phyloP scores from a whole-genome alignment of 1,284 basidiomycete species.

The Trametes polyzona region DNA sequence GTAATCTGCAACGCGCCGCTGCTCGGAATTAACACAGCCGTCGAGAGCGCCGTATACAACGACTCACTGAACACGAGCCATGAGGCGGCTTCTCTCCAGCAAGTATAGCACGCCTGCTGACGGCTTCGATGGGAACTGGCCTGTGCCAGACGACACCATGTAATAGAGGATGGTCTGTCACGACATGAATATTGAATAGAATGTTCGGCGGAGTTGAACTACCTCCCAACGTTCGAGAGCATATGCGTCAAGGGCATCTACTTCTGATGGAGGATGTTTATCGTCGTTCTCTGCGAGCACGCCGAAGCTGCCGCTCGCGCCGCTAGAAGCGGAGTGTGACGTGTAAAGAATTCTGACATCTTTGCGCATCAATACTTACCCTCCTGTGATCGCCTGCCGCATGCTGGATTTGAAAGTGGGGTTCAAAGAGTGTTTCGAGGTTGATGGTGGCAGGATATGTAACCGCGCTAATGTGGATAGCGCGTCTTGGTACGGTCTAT shows the following conservation, averaged over 20 bases:
- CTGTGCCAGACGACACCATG: constrained; percentile 94
- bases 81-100: constrained; percentile 85
- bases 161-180: constrained; percentile 93
- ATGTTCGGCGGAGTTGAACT: constrained; percentile 26
- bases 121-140: constrained; percentile 68
- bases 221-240: constrained; percentile 97
- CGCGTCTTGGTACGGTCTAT: constrained; percentile 75
- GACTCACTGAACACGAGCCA: constrained; percentile 67
- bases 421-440: constrained; percentile 70
- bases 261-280: constrained; percentile 53
- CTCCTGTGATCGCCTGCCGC: constrained; percentile 89
- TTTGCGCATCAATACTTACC: constrained; percentile 55
- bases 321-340: constrained; percentile 50
- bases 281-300: constrained; percentile 74
- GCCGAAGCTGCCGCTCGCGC: constrained; percentile 91
- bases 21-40: constrained; percentile 13
- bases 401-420: constrained; percentile 80
- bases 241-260: constrained; percentile 80
- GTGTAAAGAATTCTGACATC: constrained; percentile 11
- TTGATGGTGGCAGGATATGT: constrained; percentile 73
- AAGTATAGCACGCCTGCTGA: constrained; percentile 85
- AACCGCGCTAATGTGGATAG: constrained; percentile 69
- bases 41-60: not conserved
- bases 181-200: constrained; percentile 3
- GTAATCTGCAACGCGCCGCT: constrained; percentile 82